Percentiles rank a stretch among this genome's conserved stretches.
These are phyloP conservation scores for Plasmodium berghei DNA, from an alignment of 169 alveolate genomes.

Conservation along the genomic window DNA sequence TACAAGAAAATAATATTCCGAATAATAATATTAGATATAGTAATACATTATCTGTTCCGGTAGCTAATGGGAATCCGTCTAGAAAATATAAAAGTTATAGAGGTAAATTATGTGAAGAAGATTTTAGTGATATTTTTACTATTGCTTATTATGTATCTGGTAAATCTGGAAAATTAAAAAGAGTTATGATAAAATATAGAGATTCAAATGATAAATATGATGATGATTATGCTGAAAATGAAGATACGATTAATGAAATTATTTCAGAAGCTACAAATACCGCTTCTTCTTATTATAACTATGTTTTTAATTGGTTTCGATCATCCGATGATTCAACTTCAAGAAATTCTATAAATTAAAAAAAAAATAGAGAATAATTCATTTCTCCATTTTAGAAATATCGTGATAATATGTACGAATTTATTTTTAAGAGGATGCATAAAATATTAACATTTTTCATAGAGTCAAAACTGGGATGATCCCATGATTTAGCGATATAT, in stretches of 20 bases:
- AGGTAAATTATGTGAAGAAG: conserved; percentile 71
- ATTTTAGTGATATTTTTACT: conserved; percentile 73
- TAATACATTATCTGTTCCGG: conserved; percentile 46
- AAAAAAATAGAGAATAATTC: not conserved
- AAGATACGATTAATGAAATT: conserved; percentile 50
- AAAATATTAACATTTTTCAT: no score
- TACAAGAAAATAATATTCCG: conserved; percentile 39
- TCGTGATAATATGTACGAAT: not conserved
- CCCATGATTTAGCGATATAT: no score
- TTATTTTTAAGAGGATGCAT: no score
- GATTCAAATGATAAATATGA: conserved; percentile 54
- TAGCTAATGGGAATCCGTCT: conserved; percentile 70
- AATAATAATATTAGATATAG: conserved; percentile 26
- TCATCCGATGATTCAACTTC: conserved; percentile 16
- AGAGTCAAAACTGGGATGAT: no score
- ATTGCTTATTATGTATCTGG: conserved; percentile 70
- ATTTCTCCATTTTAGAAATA: not conserved
- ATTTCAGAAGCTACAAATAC: conserved; percentile 71
- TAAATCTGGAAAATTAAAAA: conserved; percentile 42
- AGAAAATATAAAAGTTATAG: conserved; percentile 65
- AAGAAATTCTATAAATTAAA: not conserved
- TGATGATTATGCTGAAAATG: conserved; percentile 28
- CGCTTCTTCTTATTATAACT: conserved; percentile 61
- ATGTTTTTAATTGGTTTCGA: conserved; percentile 71
- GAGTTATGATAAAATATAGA: conserved; percentile 69